Base-by-base conservation (phyloP, 805 yeast genomes). In the Candida quercuum region DNA sequence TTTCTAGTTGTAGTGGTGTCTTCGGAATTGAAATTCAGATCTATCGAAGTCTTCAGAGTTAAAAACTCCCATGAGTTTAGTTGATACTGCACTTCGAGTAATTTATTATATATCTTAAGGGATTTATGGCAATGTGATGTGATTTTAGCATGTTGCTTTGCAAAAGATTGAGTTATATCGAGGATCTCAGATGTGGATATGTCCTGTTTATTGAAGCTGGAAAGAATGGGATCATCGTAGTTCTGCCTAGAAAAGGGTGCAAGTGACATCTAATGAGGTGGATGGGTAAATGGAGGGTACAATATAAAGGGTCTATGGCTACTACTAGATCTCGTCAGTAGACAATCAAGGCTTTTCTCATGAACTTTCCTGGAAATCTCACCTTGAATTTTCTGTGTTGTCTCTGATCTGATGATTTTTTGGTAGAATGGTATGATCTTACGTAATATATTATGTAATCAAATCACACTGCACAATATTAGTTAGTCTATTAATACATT, bases 41-140 rank as follows among this genome's bases (percentile, higher is more conserved):
- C 35, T 10, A 56, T 51, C 6, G 60, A 48, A 19, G 56, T 52
- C 17, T 48, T 46, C 27, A 60, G 37, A 8, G 60, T 49, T 24
- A 53, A 45, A 21, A 60, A 52, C 33, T 60, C 62, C 64, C 64
- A 60, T 5, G 64, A 45, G 32, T 57, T 57, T 12, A 56, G 46
- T 14, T 44, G 42, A 32, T 52, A 49, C 34, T 55, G 54, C 20
- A 55, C 28, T 20, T 54, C 51, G 14, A 57, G 39, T 7, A 57
- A 42, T 18, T 52, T 57, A 15, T 54, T 54, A 33, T 54, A 52
- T 3, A 54, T 39, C 23, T 51, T 48, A 13, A 61, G 39, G 3
- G 56, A 50, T 9, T 40, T 40, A 15, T 55, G 46, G 31, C 65
- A 59, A 15, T 54, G 42, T 10, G 38, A 34, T 4, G 58, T 46